Evolutionary conservation across 1,139 yeast genomes (phyloP), one percentile per base, ranked within the genome.

Genomic region (Petasospora rhodanensis): DNA sequence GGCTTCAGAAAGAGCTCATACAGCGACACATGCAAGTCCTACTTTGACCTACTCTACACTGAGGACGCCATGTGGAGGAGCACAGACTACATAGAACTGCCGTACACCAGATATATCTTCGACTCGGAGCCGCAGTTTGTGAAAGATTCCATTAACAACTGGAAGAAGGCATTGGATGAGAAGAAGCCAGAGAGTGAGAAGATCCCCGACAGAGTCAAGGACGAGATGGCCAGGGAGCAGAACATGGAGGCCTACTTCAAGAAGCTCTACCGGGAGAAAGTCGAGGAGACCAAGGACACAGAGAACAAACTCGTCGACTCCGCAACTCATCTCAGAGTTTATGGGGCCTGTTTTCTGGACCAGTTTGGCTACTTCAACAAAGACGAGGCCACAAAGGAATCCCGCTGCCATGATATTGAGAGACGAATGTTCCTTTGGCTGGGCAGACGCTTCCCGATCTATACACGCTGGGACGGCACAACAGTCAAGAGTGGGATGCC

Each of bases 341-440:
- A 60, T 43, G 66, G 66, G 31, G 61, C 61, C 28, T 67, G 73
- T 44, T 66, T 49, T 39, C 41, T 66, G 23, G 56, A 60, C 18
- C 51, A 58, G 24, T 41, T 17, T 24, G 48, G 47, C n/a, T 18
- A 25, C 1, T 18, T 24, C 14, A 39, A 42, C 37, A 17, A 21
- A 11, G 23, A 21, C 4, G 7, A 24, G 9, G n/a, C 18, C 10
- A 4, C 22, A 7, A 15, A 26, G 24, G 28, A 31, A 7, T 4
- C 18, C 11, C 29, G 38, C 9, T 58, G 65, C 37, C 46, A 49
- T 8, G 58, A 59, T 19, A 45, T 66, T 7, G 70, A 66, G 38
- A 47, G 54, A 15, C 53, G 68, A 39, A 37, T 64, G 18, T 65
- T 62, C 45, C 66, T 60, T 18, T 66, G 70, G 70, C 43, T 65